These are phyloP conservation scores for Scheffersomyces titani DNA, from an alignment of 1,139 yeast species.

Conservation along the genomic window DNA sequence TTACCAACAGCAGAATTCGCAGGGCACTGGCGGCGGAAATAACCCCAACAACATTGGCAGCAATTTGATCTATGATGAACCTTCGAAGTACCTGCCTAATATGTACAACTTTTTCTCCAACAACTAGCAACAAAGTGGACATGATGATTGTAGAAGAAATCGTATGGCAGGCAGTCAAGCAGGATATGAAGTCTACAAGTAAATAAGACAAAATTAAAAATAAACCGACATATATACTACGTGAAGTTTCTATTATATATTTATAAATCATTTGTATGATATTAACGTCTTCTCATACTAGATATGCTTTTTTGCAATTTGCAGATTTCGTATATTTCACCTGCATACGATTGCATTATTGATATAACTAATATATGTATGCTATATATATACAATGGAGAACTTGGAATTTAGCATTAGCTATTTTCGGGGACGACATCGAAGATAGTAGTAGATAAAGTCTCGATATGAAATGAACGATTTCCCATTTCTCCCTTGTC, in stretches of 20 bases:
- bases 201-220: not conserved
- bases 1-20: not conserved
- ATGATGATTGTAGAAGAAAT: not conserved
- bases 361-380: too few relatives aligned
- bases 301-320: not conserved
- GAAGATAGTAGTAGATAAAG: not conserved
- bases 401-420: not conserved
- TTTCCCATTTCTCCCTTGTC: not conserved
- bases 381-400: not conserved
- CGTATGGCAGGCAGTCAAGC: too few relatives aligned
- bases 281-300: not conserved
- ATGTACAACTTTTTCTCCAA: conserved; percentile 45
- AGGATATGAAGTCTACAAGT: not conserved
- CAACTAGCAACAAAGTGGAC: not conserved
- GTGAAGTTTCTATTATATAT: not conserved
- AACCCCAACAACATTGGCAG: conserved; percentile 6
- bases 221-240: not conserved
- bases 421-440: not conserved
- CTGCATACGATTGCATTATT: not conserved
- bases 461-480: not conserved
- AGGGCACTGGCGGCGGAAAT: not conserved
- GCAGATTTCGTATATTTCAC: not conserved
- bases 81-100: conserved; percentile 49
- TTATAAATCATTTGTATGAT: too few relatives aligned
- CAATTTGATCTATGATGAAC: conserved; percentile 46